Conservation (phyloP, 2,329 filamentous ascomycete species). For the Calonectria ilicicola region DNA sequence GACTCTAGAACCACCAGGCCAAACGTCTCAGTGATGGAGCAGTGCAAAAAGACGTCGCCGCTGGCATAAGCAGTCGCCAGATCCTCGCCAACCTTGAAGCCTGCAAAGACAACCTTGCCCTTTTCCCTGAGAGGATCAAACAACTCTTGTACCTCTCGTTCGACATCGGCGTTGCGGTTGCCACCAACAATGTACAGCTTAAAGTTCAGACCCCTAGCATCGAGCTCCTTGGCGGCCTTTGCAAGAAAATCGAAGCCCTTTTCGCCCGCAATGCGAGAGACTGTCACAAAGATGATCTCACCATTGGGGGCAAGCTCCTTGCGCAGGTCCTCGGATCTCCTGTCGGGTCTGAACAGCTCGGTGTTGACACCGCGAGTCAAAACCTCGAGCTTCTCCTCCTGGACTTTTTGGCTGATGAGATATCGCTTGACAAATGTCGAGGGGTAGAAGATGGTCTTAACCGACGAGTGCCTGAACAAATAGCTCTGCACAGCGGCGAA, state of each 20-base stretch:
- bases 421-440: constrained; percentile 73
- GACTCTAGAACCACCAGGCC: constrained; percentile 77
- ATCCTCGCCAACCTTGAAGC: constrained; percentile 70
- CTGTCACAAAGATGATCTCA: constrained; percentile 74
- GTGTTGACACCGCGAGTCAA: constrained; percentile 76
- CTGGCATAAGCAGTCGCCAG: constrained; percentile 76
- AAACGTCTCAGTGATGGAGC: constrained; percentile 79
- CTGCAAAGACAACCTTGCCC: constrained; percentile 73
- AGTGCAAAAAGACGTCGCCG: constrained; percentile 78
- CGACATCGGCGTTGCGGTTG: constrained; percentile 73
- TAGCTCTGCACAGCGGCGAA: constrained; percentile 75
- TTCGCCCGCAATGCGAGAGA: constrained; percentile 76
- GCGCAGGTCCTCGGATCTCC: constrained; percentile 64
- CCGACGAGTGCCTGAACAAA: constrained; percentile 70
- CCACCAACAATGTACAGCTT: constrained; percentile 76
- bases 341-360: constrained; percentile 67
- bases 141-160: constrained; percentile 69
- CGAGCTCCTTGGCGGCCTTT: constrained; percentile 65
- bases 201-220: constrained; percentile 67
- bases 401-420: constrained; percentile 68
- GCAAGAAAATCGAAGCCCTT: constrained; percentile 79
- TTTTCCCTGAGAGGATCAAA: constrained; percentile 63
- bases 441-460: constrained; percentile 78
- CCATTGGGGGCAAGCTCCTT: constrained; percentile 68
- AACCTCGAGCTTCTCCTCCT: constrained; percentile 67